Evolutionary conservation across 148 eudicot genomes (phyloP).

Genomic region (Persicaria maculosa): DNA sequence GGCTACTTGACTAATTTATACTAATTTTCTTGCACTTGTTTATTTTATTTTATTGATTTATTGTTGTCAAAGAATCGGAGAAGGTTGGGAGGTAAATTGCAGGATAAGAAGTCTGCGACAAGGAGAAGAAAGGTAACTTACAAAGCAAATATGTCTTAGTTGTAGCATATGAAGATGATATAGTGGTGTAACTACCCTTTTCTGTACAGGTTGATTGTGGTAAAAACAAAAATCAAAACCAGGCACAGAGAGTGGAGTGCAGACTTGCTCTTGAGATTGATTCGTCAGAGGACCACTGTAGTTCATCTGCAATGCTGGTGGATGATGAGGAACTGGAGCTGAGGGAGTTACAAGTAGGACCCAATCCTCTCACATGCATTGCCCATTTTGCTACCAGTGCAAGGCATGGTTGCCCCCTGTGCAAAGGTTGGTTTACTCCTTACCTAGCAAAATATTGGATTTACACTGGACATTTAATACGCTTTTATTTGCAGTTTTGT

Average conservation of each 20-base stretch:
- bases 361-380: conserved; percentile 59
- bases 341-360: conserved; percentile 61
- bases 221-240: conserved; percentile 33
- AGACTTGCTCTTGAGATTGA: conserved; percentile 51
- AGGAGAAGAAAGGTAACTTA: conserved; percentile 47
- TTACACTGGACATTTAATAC: not conserved
- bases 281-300: conserved; percentile 32
- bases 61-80: conserved; percentile 30
- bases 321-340: conserved; percentile 99
- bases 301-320: conserved; percentile 33
- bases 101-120: conserved; percentile 42
- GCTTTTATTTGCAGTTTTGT: not conserved
- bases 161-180: conserved; percentile 4
- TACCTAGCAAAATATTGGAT: not conserved
- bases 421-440: conserved; percentile 60
- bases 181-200: conserved; percentile 6
- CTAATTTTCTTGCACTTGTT: conserved; percentile 2
- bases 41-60: not conserved
- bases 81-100: conserved; percentile 33
- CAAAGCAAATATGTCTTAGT: not conserved
- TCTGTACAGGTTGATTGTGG: conserved; percentile 36
- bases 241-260: conserved; percentile 49
- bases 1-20: not conserved
- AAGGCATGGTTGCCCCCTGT: conserved; percentile 69
- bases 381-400: conserved; percentile 60